Percentiles rank a stretch among this genome's conserved stretches.
Conservation (phyloP, 176 grass and related monocot genomes). For the Ananas comosus region DNA sequence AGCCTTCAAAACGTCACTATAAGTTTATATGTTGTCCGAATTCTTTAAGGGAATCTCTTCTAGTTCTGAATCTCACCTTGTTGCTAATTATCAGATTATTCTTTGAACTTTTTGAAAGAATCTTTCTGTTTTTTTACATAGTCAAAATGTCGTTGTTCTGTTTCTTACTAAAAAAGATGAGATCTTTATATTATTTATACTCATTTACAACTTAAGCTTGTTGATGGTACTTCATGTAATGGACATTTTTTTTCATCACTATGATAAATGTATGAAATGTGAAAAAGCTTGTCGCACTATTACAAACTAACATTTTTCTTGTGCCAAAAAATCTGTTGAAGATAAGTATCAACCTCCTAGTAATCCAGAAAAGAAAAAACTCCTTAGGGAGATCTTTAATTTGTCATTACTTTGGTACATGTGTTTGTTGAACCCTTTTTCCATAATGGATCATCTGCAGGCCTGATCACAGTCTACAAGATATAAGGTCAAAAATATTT, state of each 20-base stretch:
- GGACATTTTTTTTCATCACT: background rate
- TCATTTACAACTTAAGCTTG: no score
- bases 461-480: slow-evolving; percentile 73
- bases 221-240: background rate
- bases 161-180: no score
- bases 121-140: no score
- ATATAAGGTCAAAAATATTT: slow-evolving; percentile 72
- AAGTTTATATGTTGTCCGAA: no score
- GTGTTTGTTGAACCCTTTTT: slow-evolving; percentile 20
- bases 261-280: background rate
- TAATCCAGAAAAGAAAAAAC: background rate
- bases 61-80: no score
- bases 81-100: no score
- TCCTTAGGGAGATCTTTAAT: slow-evolving; percentile 1
- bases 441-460: slow-evolving; percentile 26
- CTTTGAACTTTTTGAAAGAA: no score
- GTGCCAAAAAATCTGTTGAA: background rate
- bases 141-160: no score
- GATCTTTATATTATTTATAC: no score
- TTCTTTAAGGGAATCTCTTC: no score
- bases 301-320: background rate
- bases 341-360: background rate
- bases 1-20: no score
- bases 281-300: background rate
- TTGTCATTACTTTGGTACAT: slow-evolving; percentile 12